Evolutionary conservation across 495 filamentous ascomycete species (phyloP), one percentile per base, ranked within the genome.

Genomic region (Glarea lozoyensis): DNA sequence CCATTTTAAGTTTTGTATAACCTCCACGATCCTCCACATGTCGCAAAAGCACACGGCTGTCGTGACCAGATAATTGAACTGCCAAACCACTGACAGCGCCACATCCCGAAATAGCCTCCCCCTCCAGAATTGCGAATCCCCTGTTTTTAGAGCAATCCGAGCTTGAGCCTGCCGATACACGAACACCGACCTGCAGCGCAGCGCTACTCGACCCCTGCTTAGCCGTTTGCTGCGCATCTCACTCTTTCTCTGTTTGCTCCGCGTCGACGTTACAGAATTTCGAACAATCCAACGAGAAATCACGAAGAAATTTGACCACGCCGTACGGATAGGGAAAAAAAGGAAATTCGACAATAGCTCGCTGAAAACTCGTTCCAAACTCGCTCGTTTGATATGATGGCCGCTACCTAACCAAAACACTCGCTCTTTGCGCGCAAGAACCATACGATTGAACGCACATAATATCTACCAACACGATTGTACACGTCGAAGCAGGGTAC

Each of bases 351-450:
- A 18, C 25, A 13, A 30, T 21, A 2, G 13, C 29, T 29, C 23
- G 13, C 5, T 31, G 20, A 10, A 38, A 32, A 11, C 10, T 24
- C 29, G n/a, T 2, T 24, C 11, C 24, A 16, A 32, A 37, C 12
- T 19, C 33, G 13, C 21, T 16, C 15, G 6, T 51, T 24, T 4
- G 35, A 23, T 15, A 53, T 49, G 23, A 45, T 45, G 38, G 49
- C 18, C 30, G 41, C 47, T 43, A 52, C 38, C 35, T 53, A 36
- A 53, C 36, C 36, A 49, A 13, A 10, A 29, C 5, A 15, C 22
- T 4, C 24, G 31, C 36, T 29, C 19, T 7, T n/a, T n/a, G 25
- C 25, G 25, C 25, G 25, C 25, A 29, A n/a, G n/a, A n/a, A n/a
- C n/a, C n/a, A n/a, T n/a, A n/a, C n/a, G n/a, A n/a, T n/a, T n/a